phyloP scores from a whole-genome alignment of 805 yeast species.

The Spathaspora gorwiae region DNA sequence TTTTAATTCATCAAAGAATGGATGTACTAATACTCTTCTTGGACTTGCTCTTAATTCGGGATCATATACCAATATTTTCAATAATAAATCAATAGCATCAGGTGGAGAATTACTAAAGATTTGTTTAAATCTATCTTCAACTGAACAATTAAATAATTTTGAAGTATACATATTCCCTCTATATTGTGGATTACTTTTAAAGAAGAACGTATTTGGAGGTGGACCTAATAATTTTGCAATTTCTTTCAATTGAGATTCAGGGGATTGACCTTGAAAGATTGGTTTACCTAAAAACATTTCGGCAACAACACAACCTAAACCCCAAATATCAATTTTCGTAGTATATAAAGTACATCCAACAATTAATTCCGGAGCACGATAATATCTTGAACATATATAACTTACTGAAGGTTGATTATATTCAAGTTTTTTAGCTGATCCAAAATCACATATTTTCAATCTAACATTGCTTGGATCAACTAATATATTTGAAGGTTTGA shows the following conservation, averaged over 20 bases:
- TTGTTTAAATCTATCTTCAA: slow-evolving; percentile 46
- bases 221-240: slow-evolving; percentile 89
- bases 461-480: slow-evolving; percentile 66
- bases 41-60: slow-evolving; percentile 83
- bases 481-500: slow-evolving; percentile 76
- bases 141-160: slow-evolving; percentile 53
- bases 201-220: slow-evolving; percentile 66
- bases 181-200: slow-evolving; percentile 69
- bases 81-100: slow-evolving; percentile 79
- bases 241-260: slow-evolving; percentile 82
- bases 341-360: slow-evolving; percentile 86
- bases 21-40: slow-evolving; percentile 77
- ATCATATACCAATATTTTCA: slow-evolving; percentile 80
- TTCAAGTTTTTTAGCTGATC: slow-evolving; percentile 77
- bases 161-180: slow-evolving; percentile 70
- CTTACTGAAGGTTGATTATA: slow-evolving; percentile 84
- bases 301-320: slow-evolving; percentile 92
- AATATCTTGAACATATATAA: slow-evolving; percentile 92
- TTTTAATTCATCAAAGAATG: slow-evolving; percentile 84
- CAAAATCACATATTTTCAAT: slow-evolving; percentile 79
- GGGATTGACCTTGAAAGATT: slow-evolving; percentile 91
- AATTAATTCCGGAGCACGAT: slow-evolving; percentile 93
- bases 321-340: slow-evolving; percentile 95
- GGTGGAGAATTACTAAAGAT: slow-evolving; percentile 67
- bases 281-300: slow-evolving; percentile 92